Percentiles rank a stretch among this genome's conserved stretches.
Conservation (phyloP, 805 yeast species). For the Huiozyma naganishii region DNA sequence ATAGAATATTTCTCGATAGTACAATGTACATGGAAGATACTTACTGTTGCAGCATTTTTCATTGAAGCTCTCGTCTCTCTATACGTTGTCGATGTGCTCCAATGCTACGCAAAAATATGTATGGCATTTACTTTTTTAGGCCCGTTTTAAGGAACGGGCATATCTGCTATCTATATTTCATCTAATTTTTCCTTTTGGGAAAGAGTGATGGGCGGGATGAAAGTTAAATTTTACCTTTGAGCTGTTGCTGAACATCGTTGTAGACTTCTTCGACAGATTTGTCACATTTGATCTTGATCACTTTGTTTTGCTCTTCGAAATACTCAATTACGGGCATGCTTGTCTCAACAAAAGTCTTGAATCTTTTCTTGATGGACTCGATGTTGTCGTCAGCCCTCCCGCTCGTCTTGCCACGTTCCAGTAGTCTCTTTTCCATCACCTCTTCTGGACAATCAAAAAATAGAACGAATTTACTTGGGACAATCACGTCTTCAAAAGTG, state of each 20-base stretch:
- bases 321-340: slow-evolving; percentile 90
- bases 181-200: too few species aligned
- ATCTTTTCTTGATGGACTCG: slow-evolving; percentile 84
- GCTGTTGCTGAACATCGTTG: slow-evolving; percentile 41
- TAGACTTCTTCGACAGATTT: slow-evolving; percentile 74
- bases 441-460: slow-evolving; percentile 75
- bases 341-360: slow-evolving; percentile 74
- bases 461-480: slow-evolving; percentile 56
- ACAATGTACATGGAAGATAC: not conserved
- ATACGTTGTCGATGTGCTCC: too few species aligned
- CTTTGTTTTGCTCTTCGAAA: slow-evolving; percentile 61
- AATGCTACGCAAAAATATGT: not conserved
- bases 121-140: not conserved
- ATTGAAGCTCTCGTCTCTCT: too few species aligned
- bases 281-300: slow-evolving; percentile 70
- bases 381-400: slow-evolving; percentile 91
- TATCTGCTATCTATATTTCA: too few species aligned
- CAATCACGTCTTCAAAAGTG: slow-evolving; percentile 76
- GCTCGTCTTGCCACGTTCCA: slow-evolving; percentile 88
- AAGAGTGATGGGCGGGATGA: too few species aligned
- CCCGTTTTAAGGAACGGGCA: too few species aligned
- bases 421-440: slow-evolving; percentile 73
- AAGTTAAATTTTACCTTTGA: too few species aligned
- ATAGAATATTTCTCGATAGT: not conserved
- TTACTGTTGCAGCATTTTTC: not conserved